Conservation (phyloP, 805 yeast genomes). For the Candida pseudofarinosa region DNA sequence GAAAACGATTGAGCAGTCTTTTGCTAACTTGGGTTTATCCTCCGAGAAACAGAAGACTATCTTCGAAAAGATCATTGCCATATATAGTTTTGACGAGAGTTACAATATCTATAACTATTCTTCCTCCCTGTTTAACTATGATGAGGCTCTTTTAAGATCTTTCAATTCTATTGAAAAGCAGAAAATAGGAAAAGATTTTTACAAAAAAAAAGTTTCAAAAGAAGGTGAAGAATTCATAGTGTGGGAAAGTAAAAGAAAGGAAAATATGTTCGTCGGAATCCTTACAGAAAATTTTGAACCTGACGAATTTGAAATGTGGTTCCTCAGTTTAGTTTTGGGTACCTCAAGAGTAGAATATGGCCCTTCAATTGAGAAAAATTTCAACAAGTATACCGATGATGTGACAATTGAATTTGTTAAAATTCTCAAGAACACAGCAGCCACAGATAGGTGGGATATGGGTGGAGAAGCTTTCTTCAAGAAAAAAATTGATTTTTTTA, state of each 20-base stretch:
- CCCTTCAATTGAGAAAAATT: constrained; percentile 1
- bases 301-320: constrained; percentile 29
- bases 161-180: not conserved
- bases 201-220: not conserved
- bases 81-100: constrained; percentile 21
- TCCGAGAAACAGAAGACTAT: constrained; percentile 13
- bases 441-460: constrained; percentile 46
- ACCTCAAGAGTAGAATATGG: constrained; percentile 15
- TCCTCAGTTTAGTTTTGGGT: constrained; percentile 21
- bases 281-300: constrained; percentile 21
- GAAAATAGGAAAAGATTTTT: not conserved
- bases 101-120: not conserved
- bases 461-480: constrained; percentile 44
- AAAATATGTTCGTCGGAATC: constrained; percentile 21
- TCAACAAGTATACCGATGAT: constrained; percentile 7
- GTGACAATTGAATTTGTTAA: constrained; percentile 43
- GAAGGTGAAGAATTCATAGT: constrained; percentile 6
- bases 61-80: constrained; percentile 23
- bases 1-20: not conserved
- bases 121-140: not conserved
- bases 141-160: not conserved
- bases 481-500: constrained; percentile 43
- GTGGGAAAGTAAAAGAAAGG: constrained; percentile 19
- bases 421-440: constrained; percentile 44
- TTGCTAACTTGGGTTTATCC: not conserved